phyloP scores from a whole-genome alignment of 805 yeast species.

The Martiniozyma abietophila region DNA sequence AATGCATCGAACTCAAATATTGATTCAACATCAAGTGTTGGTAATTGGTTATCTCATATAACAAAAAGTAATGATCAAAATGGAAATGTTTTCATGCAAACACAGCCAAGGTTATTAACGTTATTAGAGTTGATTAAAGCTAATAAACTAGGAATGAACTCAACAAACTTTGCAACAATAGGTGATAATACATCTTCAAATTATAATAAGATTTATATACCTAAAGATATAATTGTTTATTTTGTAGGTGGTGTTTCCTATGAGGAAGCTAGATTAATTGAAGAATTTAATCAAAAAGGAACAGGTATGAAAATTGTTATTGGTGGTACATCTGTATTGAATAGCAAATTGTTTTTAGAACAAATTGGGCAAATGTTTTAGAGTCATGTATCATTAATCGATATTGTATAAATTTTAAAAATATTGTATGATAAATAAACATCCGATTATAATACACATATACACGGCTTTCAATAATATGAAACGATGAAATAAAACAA shows the following conservation, averaged over 20 bases:
- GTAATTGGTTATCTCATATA: slow-evolving; percentile 25
- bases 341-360: slow-evolving; percentile 33
- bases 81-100: slow-evolving; percentile 85
- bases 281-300: slow-evolving; percentile 52
- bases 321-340: slow-evolving; percentile 69
- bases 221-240: slow-evolving; percentile 63
- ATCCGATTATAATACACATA: not conserved
- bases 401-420: not conserved
- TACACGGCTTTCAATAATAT: slow-evolving; percentile 14
- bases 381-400: slow-evolving; percentile 14
- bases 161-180: slow-evolving; percentile 8
- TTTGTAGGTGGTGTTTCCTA: slow-evolving; percentile 85
- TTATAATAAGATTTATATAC: slow-evolving; percentile 14
- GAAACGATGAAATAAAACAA: not conserved
- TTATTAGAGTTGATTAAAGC: slow-evolving; percentile 33
- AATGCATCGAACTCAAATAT: slow-evolving; percentile 14
- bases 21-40: slow-evolving; percentile 17
- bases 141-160: slow-evolving; percentile 29
- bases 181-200: slow-evolving; percentile 20
- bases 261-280: slow-evolving; percentile 81
- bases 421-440: not conserved
- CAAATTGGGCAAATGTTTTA: slow-evolving; percentile 17
- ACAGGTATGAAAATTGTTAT: slow-evolving; percentile 57
- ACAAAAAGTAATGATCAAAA: slow-evolving; percentile 31
- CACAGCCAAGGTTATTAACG: slow-evolving; percentile 60